Evolutionary conservation across 129 eudicot species (phyloP).

Genomic region (Artemisia argyi): DNA sequence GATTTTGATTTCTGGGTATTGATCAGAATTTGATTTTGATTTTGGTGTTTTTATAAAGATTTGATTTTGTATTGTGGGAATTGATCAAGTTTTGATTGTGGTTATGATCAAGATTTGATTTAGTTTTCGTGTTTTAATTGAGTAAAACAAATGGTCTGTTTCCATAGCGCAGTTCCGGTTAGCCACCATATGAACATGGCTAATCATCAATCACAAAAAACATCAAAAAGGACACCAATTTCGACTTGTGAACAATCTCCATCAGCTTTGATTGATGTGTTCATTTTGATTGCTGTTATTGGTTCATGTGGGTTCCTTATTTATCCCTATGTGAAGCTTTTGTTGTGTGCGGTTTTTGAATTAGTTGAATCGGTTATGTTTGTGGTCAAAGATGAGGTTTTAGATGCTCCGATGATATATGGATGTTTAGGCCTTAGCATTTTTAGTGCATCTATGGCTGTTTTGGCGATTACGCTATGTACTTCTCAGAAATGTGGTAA

Average conservation of each 20-base stretch:
- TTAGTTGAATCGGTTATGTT: constrained; percentile 25
- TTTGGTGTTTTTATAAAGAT: constrained; percentile 12
- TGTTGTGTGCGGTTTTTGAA: constrained; percentile 31
- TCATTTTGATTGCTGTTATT: constrained; percentile 62
- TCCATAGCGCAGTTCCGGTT: constrained; percentile 55
- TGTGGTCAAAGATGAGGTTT: constrained; percentile 58
- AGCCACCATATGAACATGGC: constrained; percentile 70
- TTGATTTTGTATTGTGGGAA: constrained; percentile 22
- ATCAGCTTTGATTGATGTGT: constrained; percentile 60
- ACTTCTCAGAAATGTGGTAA: constrained; percentile 59
- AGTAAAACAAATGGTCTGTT: constrained; percentile 64
- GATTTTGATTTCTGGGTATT: constrained; percentile 13
- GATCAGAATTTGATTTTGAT: not conserved
- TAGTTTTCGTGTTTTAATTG: constrained; percentile 22
- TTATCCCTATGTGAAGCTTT: constrained; percentile 45
- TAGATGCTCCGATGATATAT: constrained; percentile 56
- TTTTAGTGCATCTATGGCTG: constrained; percentile 47
- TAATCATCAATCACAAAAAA: constrained; percentile 49
- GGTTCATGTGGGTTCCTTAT: constrained; percentile 58
- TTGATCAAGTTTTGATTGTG: constrained; percentile 31
- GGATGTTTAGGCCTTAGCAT: constrained; percentile 64
- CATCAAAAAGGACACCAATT: constrained; percentile 45
- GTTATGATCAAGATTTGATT: constrained; percentile 23
- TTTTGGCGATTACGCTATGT: constrained; percentile 42
- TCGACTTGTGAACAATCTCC: constrained; percentile 65